phyloP scores from a whole-genome alignment of 139 green algal species.

The Pycnococcus provasolii region DNA sequence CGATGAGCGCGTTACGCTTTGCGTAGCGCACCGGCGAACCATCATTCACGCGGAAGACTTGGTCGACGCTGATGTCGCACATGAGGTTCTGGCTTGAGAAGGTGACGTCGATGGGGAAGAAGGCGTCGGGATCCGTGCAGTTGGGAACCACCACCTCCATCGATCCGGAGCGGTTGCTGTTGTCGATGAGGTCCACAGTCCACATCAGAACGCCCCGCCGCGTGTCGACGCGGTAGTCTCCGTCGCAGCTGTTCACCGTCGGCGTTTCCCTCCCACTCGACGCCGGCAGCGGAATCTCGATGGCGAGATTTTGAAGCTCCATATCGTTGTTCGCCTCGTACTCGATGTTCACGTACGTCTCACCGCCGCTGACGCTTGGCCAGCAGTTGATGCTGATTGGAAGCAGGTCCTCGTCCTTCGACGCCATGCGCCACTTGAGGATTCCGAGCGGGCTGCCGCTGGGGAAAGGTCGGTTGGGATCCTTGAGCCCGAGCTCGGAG shows the following conservation, averaged over 20 bases:
- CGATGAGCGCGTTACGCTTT: background rate
- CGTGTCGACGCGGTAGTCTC: constrained; percentile 73
- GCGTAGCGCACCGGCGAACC: background rate
- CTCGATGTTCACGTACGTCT: constrained; percentile 97
- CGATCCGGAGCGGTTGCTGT: constrained; percentile 70
- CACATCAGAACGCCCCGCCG: constrained; percentile 58
- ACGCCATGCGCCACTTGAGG: constrained; percentile 92
- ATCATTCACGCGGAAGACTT: constrained; percentile 2
- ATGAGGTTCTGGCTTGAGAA: constrained; percentile 64
- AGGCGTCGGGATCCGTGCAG: constrained; percentile 51
- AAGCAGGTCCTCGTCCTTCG: constrained; percentile 44
- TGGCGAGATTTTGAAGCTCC: constrained; percentile 84
- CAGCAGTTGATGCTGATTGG: constrained; percentile 87
- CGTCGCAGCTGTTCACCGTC: constrained; percentile 65
- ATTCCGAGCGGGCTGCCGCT: constrained; percentile 71
- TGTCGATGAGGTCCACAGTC: constrained; percentile 83
- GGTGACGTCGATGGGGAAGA: constrained; percentile 86
- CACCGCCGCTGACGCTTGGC: constrained; percentile 65
- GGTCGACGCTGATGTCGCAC: constrained; percentile 59
- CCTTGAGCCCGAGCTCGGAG: constrained; percentile 78
- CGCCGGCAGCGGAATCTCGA: constrained; percentile 72
- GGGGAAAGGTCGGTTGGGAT: constrained; percentile 85
- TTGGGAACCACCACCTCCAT: constrained; percentile 86
- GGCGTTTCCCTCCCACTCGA: constrained; percentile 37
- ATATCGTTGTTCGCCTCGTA: constrained; percentile 73